Evolutionary conservation across 2,329 filamentous ascomycete genomes (phyloP).

Genomic region (Zalaria obscura): DNA sequence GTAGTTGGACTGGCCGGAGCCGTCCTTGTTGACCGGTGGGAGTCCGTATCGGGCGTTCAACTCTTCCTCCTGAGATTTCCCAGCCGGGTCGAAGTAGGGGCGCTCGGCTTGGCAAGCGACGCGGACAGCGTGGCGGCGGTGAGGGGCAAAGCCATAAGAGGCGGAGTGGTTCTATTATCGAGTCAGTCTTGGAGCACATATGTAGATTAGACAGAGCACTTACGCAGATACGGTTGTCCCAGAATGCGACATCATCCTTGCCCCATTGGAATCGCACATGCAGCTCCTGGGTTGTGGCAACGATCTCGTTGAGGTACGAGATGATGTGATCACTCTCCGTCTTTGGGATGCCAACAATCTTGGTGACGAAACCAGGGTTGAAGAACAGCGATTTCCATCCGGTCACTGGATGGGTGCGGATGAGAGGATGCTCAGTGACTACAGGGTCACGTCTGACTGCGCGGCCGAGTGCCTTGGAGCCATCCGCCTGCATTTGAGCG

Average conservation of each 20-base stretch:
- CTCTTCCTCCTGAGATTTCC: slow-evolving; percentile 42
- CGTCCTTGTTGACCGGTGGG: slow-evolving; percentile 40
- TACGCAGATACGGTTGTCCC: slow-evolving; percentile 36
- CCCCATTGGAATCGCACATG: slow-evolving; percentile 55
- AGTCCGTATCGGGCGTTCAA: slow-evolving; percentile 32
- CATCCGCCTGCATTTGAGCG: slow-evolving; percentile 39
- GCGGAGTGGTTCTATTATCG: neutral
- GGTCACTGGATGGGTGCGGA: slow-evolving; percentile 47
- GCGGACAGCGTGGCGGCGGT: slow-evolving; percentile 40
- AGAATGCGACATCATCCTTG: slow-evolving; percentile 51
- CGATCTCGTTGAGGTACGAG: slow-evolving; percentile 35
- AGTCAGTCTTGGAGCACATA: too few species aligned
- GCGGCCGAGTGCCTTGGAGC: slow-evolving; percentile 34
- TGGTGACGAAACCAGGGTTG: slow-evolving; percentile 43
- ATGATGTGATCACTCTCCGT: slow-evolving; percentile 40
- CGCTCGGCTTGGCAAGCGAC: slow-evolving; percentile 33
- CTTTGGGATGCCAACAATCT: slow-evolving; percentile 44
- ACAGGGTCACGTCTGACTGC: slow-evolving; percentile 38
- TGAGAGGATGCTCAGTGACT: slow-evolving; percentile 38
- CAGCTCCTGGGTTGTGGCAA: slow-evolving; percentile 48
- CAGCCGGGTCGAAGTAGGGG: slow-evolving; percentile 27
- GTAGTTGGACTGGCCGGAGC: slow-evolving; percentile 40
- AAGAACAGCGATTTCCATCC: slow-evolving; percentile 48
- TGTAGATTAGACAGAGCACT: neutral
- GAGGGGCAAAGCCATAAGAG: slow-evolving; percentile 41